phyloP scores from a whole-genome alignment of 2,329 filamentous ascomycete species.

The Alternaria metachromatica region DNA sequence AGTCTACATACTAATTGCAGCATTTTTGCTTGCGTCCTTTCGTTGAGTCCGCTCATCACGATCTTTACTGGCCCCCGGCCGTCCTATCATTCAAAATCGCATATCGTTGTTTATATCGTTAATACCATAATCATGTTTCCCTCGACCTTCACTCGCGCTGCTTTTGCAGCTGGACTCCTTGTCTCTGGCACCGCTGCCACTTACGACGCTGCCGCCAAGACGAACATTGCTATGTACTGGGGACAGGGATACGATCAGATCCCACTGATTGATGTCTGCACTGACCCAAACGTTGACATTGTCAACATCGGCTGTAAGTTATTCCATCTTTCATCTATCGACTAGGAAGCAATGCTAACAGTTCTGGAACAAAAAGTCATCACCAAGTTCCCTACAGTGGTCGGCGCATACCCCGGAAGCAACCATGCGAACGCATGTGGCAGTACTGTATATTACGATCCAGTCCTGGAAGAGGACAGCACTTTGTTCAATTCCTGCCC shows the following conservation, averaged over 20 bases:
- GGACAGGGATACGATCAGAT: constrained; percentile 61
- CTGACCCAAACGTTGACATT: constrained; percentile 60
- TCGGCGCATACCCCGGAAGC: constrained; percentile 57
- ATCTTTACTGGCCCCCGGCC: constrained; percentile 49
- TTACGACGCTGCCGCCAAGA: constrained; percentile 52
- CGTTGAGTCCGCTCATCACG: constrained; percentile 53
- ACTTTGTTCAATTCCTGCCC: constrained; percentile 8
- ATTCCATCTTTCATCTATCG: not conserved
- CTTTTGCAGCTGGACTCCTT: constrained; percentile 45
- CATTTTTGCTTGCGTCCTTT: constrained; percentile 63
- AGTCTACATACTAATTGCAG: constrained; percentile 41
- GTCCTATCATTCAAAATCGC: constrained; percentile 47
- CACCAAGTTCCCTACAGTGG: constrained; percentile 59
- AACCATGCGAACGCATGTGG: constrained; percentile 65
- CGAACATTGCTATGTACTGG: constrained; percentile 63
- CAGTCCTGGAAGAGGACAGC: constrained; percentile 11
- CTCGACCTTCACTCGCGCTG: constrained; percentile 38
- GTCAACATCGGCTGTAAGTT: constrained; percentile 58
- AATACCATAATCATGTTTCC: constrained; percentile 47
- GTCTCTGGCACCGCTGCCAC: constrained; percentile 48
- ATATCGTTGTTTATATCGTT: constrained; percentile 24
- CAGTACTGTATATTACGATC: constrained; percentile 39
- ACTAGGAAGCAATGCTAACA: not conserved
- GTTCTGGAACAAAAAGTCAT: constrained; percentile 44
- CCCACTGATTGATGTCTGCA: constrained; percentile 59